phyloP scores from a whole-genome alignment of 208 protist genomes.

The Crithidia expoeki region DNA sequence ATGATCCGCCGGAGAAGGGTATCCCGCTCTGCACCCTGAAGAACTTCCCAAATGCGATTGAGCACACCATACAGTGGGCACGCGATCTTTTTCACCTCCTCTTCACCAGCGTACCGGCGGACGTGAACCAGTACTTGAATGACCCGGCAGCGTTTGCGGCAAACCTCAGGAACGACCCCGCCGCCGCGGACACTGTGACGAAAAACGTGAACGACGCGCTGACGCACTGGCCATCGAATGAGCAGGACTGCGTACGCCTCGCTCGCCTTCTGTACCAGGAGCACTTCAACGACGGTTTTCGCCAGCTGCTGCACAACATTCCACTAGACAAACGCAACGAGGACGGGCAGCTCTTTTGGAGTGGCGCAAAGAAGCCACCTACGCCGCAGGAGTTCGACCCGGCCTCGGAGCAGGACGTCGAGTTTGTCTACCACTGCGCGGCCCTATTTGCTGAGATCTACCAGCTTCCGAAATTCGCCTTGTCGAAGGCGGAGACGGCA shows the following conservation, averaged over 20 bases:
- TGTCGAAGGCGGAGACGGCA: constrained; percentile 53
- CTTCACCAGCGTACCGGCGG: constrained; percentile 69
- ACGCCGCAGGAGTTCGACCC: constrained; percentile 74
- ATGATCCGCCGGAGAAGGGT: constrained; percentile 98
- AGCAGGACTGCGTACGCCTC: constrained; percentile 95
- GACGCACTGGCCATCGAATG: constrained; percentile 72
- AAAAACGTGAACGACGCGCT: constrained; percentile 79
- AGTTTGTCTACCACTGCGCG: constrained; percentile 87
- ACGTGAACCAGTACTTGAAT: constrained; percentile 90
- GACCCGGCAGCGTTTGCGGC: constrained; percentile 67
- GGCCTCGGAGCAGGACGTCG: constrained; percentile 49
- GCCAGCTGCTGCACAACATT: constrained; percentile 98
- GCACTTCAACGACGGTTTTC: constrained; percentile 95
- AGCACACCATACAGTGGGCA: constrained; percentile 98
- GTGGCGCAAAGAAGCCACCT: constrained; percentile 90
- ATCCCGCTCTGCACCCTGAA: constrained; percentile 99
- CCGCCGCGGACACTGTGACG: constrained; percentile 61
- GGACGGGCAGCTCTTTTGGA: constrained; percentile 92
- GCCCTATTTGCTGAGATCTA: constrained; percentile 75
- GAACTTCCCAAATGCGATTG: constrained; percentile 99
- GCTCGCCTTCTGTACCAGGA: constrained; percentile 96
- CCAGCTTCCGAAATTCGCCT: constrained; percentile 40
- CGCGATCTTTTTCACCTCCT: constrained; percentile 91
- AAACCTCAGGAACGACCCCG: constrained; percentile 75
- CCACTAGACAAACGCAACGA: constrained; percentile 96